Percentiles rank a stretch among this genome's conserved stretches.
These are phyloP conservation scores for Penicillium sp. DNA, from an alignment of 2,329 filamentous ascomycete species.

Conservation along the genomic window DNA sequence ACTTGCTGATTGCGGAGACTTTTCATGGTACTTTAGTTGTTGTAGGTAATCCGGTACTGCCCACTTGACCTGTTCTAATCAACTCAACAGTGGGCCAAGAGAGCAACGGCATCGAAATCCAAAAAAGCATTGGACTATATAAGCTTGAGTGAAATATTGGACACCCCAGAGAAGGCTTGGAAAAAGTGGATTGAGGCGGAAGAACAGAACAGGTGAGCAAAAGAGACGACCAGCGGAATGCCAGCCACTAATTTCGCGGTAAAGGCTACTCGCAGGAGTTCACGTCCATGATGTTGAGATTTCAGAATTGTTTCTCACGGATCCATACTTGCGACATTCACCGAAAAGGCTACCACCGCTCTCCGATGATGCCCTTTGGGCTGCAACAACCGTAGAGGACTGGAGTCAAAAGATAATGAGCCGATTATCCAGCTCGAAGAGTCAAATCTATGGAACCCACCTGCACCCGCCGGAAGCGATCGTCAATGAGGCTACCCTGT, in stretches of 20 bases:
- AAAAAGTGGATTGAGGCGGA: conserved; percentile 24
- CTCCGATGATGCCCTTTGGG: conserved; percentile 12
- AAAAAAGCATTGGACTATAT: background rate
- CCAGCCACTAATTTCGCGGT: background rate
- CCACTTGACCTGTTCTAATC: background rate
- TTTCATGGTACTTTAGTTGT: conserved; percentile 30
- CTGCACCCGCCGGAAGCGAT: background rate
- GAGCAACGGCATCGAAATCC: background rate
- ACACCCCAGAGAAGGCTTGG: conserved; percentile 21
- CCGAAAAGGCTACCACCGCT: conserved; percentile 3
- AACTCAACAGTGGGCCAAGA: conserved; percentile 13
- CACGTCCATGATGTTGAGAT: conserved; percentile 13
- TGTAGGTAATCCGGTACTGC: conserved; percentile 4
- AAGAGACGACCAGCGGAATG: background rate
- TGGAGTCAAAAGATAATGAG: conserved; percentile 5
- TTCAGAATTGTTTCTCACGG: conserved; percentile 2
- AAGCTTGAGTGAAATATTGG: background rate
- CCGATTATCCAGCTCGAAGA: background rate
- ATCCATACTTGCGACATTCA: conserved; percentile 10
- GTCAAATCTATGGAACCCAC: background rate
- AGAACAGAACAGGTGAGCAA: conserved; percentile 21
- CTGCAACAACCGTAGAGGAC: conserved; percentile 11
- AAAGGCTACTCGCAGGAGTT: conserved; percentile 7
- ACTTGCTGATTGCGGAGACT: conserved; percentile 25
- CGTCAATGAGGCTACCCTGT: background rate